Conservation (phyloP, 768 basidiomycete species). For the Russula olivacea region DNA sequence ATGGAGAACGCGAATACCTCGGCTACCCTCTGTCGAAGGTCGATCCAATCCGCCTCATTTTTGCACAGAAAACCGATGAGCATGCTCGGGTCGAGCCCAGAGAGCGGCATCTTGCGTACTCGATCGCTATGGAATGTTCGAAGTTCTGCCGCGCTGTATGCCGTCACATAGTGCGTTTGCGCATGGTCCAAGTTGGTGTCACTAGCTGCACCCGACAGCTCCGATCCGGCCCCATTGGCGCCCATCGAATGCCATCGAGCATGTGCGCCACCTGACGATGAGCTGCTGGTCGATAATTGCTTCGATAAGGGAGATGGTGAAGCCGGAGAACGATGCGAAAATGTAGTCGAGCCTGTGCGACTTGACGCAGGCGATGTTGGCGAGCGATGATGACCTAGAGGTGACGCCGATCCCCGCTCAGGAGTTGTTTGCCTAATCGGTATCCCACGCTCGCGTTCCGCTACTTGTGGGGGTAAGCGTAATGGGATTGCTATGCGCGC, state of each 20-base stretch:
- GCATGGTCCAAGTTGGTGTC: constrained; percentile 35
- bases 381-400: constrained; percentile 26
- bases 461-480: constrained; percentile 41
- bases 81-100: constrained; percentile 94
- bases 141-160: constrained; percentile 69
- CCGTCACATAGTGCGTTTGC: constrained; percentile 59
- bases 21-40: constrained; percentile 63
- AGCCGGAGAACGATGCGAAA: constrained; percentile 52
- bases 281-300: constrained; percentile 46
- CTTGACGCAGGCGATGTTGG: constrained; percentile 27
- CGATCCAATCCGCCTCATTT: constrained; percentile 79
- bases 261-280: constrained; percentile 32
- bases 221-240: constrained; percentile 32
- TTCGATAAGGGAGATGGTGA: constrained; percentile 64
- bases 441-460: constrained; percentile 8
- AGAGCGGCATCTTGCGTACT: constrained; percentile 89
- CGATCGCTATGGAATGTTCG: constrained; percentile 96
- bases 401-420: constrained; percentile 11
- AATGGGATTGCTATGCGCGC: constrained; percentile 72
- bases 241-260: constrained; percentile 34
- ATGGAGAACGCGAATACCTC: constrained; percentile 46
- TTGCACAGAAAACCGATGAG: constrained; percentile 85
- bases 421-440: constrained; percentile 21
- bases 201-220: constrained; percentile 12
- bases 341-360: constrained; percentile 32